Percentiles rank a stretch among this genome's conserved stretches.
Conservation (phyloP, 2,329 filamentous ascomycete species). For the Beauveria caledonica region DNA sequence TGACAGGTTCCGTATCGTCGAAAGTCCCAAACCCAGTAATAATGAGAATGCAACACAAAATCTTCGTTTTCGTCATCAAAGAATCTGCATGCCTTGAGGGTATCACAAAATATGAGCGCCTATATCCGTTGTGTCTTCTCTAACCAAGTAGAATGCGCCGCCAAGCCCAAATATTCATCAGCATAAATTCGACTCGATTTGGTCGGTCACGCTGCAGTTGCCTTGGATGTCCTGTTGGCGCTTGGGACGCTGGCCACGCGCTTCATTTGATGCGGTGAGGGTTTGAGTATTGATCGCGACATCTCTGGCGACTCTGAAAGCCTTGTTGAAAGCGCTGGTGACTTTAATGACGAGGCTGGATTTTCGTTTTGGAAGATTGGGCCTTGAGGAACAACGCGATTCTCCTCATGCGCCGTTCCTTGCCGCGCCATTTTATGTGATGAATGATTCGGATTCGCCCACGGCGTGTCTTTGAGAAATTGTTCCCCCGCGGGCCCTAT, state of each 20-base stretch:
- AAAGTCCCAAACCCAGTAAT: constrained; percentile 2
- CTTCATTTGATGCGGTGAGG: constrained; percentile 25
- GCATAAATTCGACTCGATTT: constrained; percentile 6
- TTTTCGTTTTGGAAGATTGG: constrained; percentile 9
- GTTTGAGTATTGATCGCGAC: constrained; percentile 28
- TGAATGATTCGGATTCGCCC: constrained; percentile 86
- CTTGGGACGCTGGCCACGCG: constrained; percentile 24
- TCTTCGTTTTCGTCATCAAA: constrained; percentile 15
- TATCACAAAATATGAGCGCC: constrained; percentile 26
- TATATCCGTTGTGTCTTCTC: neutral
- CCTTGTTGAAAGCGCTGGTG: constrained; percentile 20
- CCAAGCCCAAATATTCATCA: constrained; percentile 1
- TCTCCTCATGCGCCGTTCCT: constrained; percentile 14
- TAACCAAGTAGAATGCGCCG: constrained; percentile 5
- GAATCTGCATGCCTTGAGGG: constrained; percentile 23
- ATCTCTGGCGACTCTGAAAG: constrained; percentile 37
- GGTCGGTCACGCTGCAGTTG: constrained; percentile 24
- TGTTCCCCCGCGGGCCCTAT: constrained; percentile 69
- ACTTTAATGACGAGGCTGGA: constrained; percentile 11
- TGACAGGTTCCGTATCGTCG: neutral
- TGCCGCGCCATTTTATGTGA: constrained; percentile 45
- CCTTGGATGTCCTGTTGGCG: constrained; percentile 26
- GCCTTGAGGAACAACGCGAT: constrained; percentile 2
- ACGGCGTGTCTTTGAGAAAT: constrained; percentile 81
- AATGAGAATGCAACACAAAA: constrained; percentile 12